Conservation (phyloP, 2,329 filamentous ascomycete genomes). For the Pyricularia pennisetigena region DNA sequence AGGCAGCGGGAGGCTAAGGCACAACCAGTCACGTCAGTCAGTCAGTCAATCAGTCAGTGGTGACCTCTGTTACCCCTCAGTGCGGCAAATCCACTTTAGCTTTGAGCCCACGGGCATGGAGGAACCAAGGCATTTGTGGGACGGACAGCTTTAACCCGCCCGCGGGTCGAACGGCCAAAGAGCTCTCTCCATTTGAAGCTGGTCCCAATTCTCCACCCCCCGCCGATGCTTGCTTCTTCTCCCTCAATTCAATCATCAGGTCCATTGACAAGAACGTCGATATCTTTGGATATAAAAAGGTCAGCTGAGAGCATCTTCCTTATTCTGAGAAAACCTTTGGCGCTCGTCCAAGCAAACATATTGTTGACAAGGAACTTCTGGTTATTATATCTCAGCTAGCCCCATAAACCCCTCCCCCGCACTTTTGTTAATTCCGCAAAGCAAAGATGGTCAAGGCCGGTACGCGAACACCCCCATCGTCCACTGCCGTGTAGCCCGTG, state of each 20-base stretch:
- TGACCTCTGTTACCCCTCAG: not conserved
- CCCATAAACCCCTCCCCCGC: constrained; percentile 15
- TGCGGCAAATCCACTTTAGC: not conserved
- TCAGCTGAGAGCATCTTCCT: not conserved
- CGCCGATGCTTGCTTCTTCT: not conserved
- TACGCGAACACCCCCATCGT: constrained; percentile 11
- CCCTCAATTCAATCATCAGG: not conserved
- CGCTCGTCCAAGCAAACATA: not conserved
- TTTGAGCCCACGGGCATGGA: not conserved
- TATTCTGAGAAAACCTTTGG: not conserved
- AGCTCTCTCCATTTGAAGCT: not conserved
- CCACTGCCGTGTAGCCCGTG: not conserved
- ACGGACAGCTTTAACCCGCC: not conserved
- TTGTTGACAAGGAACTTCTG: not conserved
- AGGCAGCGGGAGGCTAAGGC: not conserved
- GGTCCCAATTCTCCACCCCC: not conserved
- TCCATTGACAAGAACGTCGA: not conserved
- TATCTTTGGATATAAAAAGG: not conserved
- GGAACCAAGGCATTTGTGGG: not conserved
- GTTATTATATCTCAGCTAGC: not conserved
- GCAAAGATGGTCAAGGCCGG: constrained; percentile 29
- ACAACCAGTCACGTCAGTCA: not conserved
- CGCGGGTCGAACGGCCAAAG: not conserved
- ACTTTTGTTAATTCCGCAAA: constrained; percentile 5
- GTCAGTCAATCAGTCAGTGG: no score